Evolutionary conservation across 768 basidiomycete species (phyloP).

Genomic region (Dacryopinax primogenitus): DNA sequence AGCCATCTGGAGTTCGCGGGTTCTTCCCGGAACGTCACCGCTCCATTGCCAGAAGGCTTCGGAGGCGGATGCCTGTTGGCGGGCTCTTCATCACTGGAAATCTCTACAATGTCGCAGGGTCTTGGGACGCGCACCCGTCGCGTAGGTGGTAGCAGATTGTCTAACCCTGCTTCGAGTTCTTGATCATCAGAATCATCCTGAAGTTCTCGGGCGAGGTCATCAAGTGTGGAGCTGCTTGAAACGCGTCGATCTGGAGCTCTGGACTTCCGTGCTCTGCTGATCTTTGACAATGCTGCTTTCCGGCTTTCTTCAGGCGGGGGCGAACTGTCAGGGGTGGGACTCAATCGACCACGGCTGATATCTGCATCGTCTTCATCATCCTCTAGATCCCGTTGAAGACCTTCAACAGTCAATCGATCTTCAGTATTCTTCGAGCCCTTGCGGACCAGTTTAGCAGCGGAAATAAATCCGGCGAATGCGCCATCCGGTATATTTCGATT

Average conservation of each 20-base stretch:
- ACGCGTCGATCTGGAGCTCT: background rate
- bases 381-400: conserved; percentile 42
- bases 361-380: conserved; percentile 60
- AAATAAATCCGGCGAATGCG: conserved; percentile 60
- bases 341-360: conserved; percentile 23
- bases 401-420: conserved; percentile 22
- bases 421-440: conserved; percentile 30
- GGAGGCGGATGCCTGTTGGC: background rate
- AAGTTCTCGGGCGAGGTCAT: conserved; percentile 4
- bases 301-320: background rate
- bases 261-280: background rate
- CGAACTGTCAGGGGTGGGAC: background rate
- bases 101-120: background rate
- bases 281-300: conserved; percentile 29
- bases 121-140: background rate
- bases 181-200: conserved; percentile 33
- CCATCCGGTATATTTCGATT: conserved; percentile 59
- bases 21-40: background rate
- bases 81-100: conserved; percentile 7
- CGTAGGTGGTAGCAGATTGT: background rate
- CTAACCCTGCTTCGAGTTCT: conserved; percentile 7
- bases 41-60: background rate
- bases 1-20: conserved; percentile 15
- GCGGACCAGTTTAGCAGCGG: conserved; percentile 47
- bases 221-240: background rate